phyloP scores from a whole-genome alignment of 495 filamentous ascomycete genomes.

The Penicillium manginii region DNA sequence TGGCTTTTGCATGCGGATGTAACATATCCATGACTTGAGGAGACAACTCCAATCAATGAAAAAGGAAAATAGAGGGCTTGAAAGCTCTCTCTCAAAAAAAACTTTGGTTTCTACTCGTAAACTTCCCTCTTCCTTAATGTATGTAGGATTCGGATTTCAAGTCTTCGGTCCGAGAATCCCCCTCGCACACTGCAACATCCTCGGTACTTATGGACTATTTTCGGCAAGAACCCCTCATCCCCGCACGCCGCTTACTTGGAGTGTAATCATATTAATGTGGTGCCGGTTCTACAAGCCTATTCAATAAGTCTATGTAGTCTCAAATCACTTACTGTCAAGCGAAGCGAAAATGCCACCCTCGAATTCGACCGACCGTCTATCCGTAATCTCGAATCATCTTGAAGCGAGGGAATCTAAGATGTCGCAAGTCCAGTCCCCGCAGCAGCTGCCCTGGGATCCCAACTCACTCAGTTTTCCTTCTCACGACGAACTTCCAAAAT shows the following conservation, averaged over 20 bases:
- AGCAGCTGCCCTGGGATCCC: constrained; percentile 58
- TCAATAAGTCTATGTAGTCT: too few species aligned
- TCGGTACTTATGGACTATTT: not conserved
- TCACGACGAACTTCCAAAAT: constrained; percentile 54
- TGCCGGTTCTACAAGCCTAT: too few species aligned
- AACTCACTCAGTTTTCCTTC: constrained; percentile 54
- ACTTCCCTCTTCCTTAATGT: not conserved
- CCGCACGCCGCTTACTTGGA: constrained; percentile 1
- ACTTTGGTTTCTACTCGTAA: not conserved
- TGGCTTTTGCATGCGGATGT: constrained; percentile 15
- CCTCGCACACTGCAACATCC: constrained; percentile 8
- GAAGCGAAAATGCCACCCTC: constrained; percentile 17
- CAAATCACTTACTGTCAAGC: not conserved
- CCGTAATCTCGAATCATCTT: constrained; percentile 17
- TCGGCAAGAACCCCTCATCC: not conserved
- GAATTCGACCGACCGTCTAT: constrained; percentile 7
- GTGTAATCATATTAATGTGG: not conserved
- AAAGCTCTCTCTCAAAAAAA: constrained; percentile 27
- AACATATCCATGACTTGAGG: constrained; percentile 20
- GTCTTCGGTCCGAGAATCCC: too few species aligned
- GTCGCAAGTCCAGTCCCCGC: constrained; percentile 24
- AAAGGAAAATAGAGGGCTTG: constrained; percentile 30
- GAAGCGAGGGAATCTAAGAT: not conserved
- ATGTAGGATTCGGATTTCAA: not conserved
- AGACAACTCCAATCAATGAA: constrained; percentile 19